phyloP scores from a whole-genome alignment of 140 eudicot genomes.

The Cichorium intybus region DNA sequence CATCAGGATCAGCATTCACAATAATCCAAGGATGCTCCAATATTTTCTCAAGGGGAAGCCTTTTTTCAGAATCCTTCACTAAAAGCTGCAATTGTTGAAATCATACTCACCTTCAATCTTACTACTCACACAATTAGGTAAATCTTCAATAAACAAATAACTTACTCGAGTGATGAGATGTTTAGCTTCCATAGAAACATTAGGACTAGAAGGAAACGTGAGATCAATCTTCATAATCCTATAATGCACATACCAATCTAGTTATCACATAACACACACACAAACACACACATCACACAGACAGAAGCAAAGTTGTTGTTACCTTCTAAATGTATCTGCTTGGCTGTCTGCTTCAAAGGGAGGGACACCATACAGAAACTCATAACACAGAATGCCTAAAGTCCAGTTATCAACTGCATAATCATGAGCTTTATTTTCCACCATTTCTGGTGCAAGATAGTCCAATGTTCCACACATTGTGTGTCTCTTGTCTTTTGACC shows the following conservation, averaged over 20 bases:
- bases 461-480: constrained; percentile 99
- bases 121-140: not conserved
- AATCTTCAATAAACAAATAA: not conserved
- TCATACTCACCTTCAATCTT: too few species aligned
- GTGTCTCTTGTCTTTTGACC: constrained; percentile 75
- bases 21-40: constrained; percentile 88
- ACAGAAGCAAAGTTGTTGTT: not conserved
- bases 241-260: constrained; percentile 13
- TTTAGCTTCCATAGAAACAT: constrained; percentile 70
- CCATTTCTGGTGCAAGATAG: constrained; percentile 98
- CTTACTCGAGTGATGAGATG: constrained; percentile 70
- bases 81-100: constrained; percentile 65
- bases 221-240: constrained; percentile 92
- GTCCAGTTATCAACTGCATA: constrained; percentile 98
- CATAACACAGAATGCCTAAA: constrained; percentile 82
- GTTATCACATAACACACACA: not conserved
- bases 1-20: constrained; percentile 58
- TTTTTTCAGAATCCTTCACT: constrained; percentile 81
- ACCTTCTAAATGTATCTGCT: constrained; percentile 80
- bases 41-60: constrained; percentile 81
- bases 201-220: constrained; percentile 65
- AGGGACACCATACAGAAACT: constrained; percentile 82
- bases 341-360: constrained; percentile 94
- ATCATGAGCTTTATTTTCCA: constrained; percentile 91
- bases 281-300: not conserved